Conservation (phyloP, 257 asterid species). For the Scutellaria galericulata region DNA sequence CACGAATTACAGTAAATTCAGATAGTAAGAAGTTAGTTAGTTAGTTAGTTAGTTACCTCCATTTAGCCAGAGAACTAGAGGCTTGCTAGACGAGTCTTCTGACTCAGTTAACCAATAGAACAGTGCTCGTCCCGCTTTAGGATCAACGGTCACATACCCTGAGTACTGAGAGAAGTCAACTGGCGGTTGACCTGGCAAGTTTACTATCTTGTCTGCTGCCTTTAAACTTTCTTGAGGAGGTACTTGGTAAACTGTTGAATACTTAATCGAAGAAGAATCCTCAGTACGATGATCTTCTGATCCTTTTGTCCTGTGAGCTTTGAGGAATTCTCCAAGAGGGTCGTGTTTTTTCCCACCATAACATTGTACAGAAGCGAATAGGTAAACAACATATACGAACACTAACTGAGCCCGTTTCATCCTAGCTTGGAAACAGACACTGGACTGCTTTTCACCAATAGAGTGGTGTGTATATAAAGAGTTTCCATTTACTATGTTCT, state of each 20-base stretch:
- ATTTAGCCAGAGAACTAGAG: constrained; percentile 52
- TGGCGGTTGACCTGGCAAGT: constrained; percentile 45
- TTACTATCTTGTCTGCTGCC: constrained; percentile 32
- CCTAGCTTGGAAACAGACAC: not conserved
- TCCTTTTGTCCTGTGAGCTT: constrained; percentile 10
- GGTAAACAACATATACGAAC: constrained; percentile 31
- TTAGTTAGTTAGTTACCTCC: constrained; percentile 36
- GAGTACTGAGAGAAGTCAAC: constrained; percentile 49
- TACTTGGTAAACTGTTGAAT: constrained; percentile 33
- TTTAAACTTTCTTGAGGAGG: constrained; percentile 40
- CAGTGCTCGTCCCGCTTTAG: constrained; percentile 45
- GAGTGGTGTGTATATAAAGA: not conserved
- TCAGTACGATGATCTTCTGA: not conserved
- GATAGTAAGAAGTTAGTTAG: no score
- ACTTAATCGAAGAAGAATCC: not conserved
- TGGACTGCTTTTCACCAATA: not conserved
- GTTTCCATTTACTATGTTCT: not conserved
- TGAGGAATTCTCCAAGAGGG: constrained; percentile 31
- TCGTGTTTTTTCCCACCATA: constrained; percentile 23
- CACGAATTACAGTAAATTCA: not conserved
- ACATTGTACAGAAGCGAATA: constrained; percentile 32
- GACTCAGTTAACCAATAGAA: constrained; percentile 49
- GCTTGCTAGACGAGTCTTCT: constrained; percentile 38
- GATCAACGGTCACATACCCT: constrained; percentile 49
- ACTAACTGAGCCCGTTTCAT: constrained; percentile 27